Base-by-base conservation (phyloP, 805 yeast species). In the Candida ponderosae region DNA sequence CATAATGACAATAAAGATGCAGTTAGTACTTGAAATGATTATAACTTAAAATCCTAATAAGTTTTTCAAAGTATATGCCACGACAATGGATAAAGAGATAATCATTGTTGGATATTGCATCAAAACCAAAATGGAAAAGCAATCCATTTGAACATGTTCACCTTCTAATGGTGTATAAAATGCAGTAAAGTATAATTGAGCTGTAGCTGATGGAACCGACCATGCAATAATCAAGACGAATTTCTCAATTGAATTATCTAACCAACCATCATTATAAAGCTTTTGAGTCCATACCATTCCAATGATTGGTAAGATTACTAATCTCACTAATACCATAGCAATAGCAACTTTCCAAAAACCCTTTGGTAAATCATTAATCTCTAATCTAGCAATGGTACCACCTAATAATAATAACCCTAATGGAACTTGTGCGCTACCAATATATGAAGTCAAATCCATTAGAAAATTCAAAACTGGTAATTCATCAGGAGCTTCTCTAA, bases 361-460 rank as follows among this genome's bases (percentile, higher is more conserved):
- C 13, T 66, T 63, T 1, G 89, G 86, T 48, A 88, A 61, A 5
- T 63, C 51, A 6, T 63, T 65, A 17, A 88, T 57, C 43, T 75
- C 63, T 36, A 90, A 67, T 34, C 96, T 64, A 1, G 96, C 83
- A 31, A 90, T 76, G 2, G 96, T 87, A 15, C 90, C 95, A 2
- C 97, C 97, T 21, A 90, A 59, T 40, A 90, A 53, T 32, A 86
- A 56, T 42, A 90, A 63, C 0, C 97, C 97, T 40, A 86, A 59
- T 1, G 97, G 97, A 26, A 90, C 95, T 35, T 84, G 76, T 0
- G 96, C 96, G 20, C 76, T 76, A 0, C 96, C 96, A 7, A 90
- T 64, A 53, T 90, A 90, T 3, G 74, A 54, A 0, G 90, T 68
- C 45, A 80, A 76, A 53, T 90, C 96, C 76, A 90, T 83, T 5